These are phyloP conservation scores for Jatropha curcas DNA, from an alignment of 345 rosid genomes.

Conservation along the genomic window DNA sequence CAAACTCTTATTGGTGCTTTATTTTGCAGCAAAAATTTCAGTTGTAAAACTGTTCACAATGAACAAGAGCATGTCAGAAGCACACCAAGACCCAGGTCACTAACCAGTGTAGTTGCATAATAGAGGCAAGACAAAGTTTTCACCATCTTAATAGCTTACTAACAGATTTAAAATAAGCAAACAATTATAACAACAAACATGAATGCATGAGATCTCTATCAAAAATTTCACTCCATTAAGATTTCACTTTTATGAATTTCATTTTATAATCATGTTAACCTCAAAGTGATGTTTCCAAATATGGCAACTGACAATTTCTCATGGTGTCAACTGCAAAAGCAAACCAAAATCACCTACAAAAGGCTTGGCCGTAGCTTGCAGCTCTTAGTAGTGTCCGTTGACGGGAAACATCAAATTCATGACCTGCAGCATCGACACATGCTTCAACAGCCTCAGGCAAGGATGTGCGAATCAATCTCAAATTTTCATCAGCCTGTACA, in stretches of 20 bases:
- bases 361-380: slow-evolving; percentile 99
- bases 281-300: slow-evolving; percentile 7
- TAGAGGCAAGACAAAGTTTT: background rate
- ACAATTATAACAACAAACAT: background rate
- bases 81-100: background rate
- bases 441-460: slow-evolving; percentile 96
- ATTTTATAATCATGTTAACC: slow-evolving; percentile 3
- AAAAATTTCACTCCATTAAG: background rate
- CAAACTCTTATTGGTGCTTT: background rate
- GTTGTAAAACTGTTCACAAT: background rate
- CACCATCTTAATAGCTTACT: background rate
- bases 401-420: slow-evolving; percentile 82
- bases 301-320: slow-evolving; percentile 4
- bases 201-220: background rate
- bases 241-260: background rate
- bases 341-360: slow-evolving; percentile 71
- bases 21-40: background rate
- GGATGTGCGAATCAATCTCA: slow-evolving; percentile 80
- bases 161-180: slow-evolving; percentile 4
- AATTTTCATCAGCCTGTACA: slow-evolving; percentile 91
- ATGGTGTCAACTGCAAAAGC: slow-evolving; percentile 10
- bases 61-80: background rate
- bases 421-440: slow-evolving; percentile 93
- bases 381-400: slow-evolving; percentile 86
- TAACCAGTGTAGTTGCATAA: background rate